Conservation (phyloP, 2,329 filamentous ascomycete species). For the Sarocladium brachiariae region DNA sequence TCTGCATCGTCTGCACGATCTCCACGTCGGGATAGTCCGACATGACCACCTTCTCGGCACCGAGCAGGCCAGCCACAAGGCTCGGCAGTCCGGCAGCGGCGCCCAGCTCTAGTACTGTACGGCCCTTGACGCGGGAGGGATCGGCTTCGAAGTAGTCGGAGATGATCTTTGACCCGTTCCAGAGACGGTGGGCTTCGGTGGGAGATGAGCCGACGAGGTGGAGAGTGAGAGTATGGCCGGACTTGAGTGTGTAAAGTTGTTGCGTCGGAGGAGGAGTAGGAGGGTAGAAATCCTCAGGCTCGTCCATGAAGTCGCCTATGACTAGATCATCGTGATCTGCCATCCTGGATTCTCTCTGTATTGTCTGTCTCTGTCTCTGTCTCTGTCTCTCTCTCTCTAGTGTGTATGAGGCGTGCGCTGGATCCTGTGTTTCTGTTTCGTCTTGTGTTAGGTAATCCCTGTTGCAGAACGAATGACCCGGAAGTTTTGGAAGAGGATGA, state of each 20-base stretch:
- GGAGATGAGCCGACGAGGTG: constrained; percentile 83
- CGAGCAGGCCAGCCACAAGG: constrained; percentile 67
- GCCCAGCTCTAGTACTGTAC: constrained; percentile 79
- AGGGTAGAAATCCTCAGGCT: constrained; percentile 74
- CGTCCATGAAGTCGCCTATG: constrained; percentile 60
- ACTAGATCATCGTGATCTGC: constrained; percentile 31
- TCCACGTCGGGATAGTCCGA: constrained; percentile 87
- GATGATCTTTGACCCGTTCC: constrained; percentile 80
- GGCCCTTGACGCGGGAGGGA: constrained; percentile 54
- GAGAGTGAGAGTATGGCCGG: constrained; percentile 59
- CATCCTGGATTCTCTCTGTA: too few species aligned
- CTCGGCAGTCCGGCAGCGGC: constrained; percentile 81
- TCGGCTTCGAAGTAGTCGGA: constrained; percentile 70
- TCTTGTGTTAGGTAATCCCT: too few species aligned
- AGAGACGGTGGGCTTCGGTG: constrained; percentile 83
- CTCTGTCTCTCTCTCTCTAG: too few species aligned
- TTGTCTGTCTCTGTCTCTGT: too few species aligned
- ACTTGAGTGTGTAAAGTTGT: constrained; percentile 62
- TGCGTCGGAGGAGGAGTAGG: constrained; percentile 70
- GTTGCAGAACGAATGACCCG: too few species aligned
- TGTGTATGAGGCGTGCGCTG: too few species aligned
- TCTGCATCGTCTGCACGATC: constrained; percentile 70
- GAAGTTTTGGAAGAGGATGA: too few species aligned
- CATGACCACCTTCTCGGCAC: constrained; percentile 65
- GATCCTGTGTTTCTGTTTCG: too few species aligned